These are phyloP conservation scores for Bauhinia variegata DNA, from an alignment of 306 rosid species.

Conservation along the genomic window DNA sequence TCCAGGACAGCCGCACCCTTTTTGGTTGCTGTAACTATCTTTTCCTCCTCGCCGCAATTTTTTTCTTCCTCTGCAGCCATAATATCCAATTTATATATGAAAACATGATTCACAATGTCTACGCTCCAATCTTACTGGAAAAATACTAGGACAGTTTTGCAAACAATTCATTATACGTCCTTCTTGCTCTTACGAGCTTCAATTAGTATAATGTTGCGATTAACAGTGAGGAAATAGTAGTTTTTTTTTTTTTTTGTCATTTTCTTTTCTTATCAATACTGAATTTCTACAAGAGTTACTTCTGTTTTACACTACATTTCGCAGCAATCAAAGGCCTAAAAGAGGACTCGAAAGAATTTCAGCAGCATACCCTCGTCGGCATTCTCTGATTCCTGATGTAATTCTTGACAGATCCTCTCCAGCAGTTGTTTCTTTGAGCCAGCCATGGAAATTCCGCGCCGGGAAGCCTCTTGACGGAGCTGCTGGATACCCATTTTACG, in stretches of 20 bases:
- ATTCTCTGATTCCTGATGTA: constrained; percentile 24
- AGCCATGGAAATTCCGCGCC: constrained; percentile 39
- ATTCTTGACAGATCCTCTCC: constrained; percentile 46
- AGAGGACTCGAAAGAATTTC: not conserved
- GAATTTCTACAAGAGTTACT: constrained; percentile 9
- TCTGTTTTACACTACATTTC: not conserved
- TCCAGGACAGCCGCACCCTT: constrained; percentile 90
- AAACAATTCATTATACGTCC: not conserved
- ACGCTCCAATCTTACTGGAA: constrained; percentile 18
- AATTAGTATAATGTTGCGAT: not conserved
- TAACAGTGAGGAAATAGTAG: not conserved
- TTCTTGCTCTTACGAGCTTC: not conserved
- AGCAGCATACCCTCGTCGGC: constrained; percentile 39
- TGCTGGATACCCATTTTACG: constrained; percentile 44
- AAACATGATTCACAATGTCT: not conserved
- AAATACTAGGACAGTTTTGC: not conserved
- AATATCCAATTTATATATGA: constrained; percentile 13
- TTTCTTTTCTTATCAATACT: not conserved
- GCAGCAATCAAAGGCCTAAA: constrained; percentile 17
- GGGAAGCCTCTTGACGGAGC: constrained; percentile 51
- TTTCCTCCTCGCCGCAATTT: constrained; percentile 48
- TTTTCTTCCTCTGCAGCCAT: constrained; percentile 45
- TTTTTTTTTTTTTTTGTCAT: not conserved
- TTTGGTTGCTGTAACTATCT: constrained; percentile 76
- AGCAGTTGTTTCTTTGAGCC: constrained; percentile 54